Base-by-base conservation (phyloP, 140 eudicot species). In the Stevia rebaudiana region DNA sequence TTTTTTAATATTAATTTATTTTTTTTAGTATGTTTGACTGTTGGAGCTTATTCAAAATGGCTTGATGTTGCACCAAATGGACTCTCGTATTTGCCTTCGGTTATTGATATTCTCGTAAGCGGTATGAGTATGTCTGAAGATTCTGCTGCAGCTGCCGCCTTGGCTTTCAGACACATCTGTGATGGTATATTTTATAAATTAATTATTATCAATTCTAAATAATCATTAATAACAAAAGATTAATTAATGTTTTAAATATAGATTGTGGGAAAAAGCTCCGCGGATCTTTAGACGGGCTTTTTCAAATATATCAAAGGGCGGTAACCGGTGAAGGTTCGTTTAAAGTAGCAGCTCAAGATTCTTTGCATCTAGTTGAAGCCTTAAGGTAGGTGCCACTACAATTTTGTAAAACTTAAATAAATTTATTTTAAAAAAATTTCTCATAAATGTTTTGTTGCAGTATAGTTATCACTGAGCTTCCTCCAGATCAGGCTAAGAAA, bases 21-120 rank as follows among this genome's bases (percentile, higher is more conserved):
- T 64, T 71, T 25, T 61, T 5, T 62, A 94, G 99, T 89, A 24
- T 94, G 99, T 78, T 83, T 86, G 69, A 78, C 90, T 18, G 73
- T 94, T 78, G 99, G 99, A 66, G 99, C 99, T 53, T 94, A 88
- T 79, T 86, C 99, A 36, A 94, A 88, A 75, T 94, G 99, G 99
- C 78, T 94, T 61, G 94, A 94, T 82, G 84, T 86, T 61, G 86
- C 90, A 37, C 81, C 86, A 36, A 83, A 61, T 74, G 99, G 99
- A 53, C 71, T 82, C 49, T 81, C 97, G 15, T 83, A 79, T 76
- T 74, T 94, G 81, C 95, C 95, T 54, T 69, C 97, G 7, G 81
- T 94, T 67, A 83, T 94, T 57, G 87, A 94, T 61, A 81, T 89
- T 74, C 97, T 94, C 69, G 92, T 94, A 43, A 82, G 75, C 69